Evolutionary conservation across 345 rosid species (phyloP).

Genomic region (Streptanthus diversifolius): DNA sequence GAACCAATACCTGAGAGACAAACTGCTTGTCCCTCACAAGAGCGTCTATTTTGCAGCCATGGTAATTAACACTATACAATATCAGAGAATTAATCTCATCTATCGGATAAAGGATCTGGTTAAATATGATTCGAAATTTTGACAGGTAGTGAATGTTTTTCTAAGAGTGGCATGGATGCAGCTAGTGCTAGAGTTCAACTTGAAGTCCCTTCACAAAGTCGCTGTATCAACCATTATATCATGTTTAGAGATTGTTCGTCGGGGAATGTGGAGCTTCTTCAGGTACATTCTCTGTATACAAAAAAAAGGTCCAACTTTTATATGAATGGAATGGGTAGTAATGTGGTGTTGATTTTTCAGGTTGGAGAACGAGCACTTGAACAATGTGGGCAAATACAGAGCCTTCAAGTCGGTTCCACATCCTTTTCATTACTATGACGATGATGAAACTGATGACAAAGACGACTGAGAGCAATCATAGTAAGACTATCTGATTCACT

Average conservation of each 20-base stretch:
- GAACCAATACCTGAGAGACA: constrained; percentile 59
- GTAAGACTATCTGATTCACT: neutral
- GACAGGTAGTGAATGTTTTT: constrained; percentile 49
- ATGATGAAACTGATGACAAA: constrained; percentile 29
- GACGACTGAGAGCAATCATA: constrained; percentile 12
- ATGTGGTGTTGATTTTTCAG: constrained; percentile 1
- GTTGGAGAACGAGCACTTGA: constrained; percentile 40
- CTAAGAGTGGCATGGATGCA: constrained; percentile 72
- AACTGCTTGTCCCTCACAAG: constrained; percentile 55
- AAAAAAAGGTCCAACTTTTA: neutral
- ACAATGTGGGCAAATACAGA: constrained; percentile 37
- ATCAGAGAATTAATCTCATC: neutral
- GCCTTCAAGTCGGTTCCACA: constrained; percentile 41
- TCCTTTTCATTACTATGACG: constrained; percentile 37
- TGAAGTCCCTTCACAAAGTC: constrained; percentile 44
- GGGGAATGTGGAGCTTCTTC: constrained; percentile 80
- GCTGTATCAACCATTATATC: constrained; percentile 43
- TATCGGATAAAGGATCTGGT: neutral
- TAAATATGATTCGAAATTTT: neutral
- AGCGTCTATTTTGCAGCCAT: constrained; percentile 63
- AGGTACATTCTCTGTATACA: constrained; percentile 39
- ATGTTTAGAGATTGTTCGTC: constrained; percentile 61
- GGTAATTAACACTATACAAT: constrained; percentile 39
- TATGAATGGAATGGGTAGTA: neutral
- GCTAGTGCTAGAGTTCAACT: constrained; percentile 50